Evolutionary conservation across 2,329 filamentous ascomycete species (phyloP).

Genomic region (Lanzia echinophila): DNA sequence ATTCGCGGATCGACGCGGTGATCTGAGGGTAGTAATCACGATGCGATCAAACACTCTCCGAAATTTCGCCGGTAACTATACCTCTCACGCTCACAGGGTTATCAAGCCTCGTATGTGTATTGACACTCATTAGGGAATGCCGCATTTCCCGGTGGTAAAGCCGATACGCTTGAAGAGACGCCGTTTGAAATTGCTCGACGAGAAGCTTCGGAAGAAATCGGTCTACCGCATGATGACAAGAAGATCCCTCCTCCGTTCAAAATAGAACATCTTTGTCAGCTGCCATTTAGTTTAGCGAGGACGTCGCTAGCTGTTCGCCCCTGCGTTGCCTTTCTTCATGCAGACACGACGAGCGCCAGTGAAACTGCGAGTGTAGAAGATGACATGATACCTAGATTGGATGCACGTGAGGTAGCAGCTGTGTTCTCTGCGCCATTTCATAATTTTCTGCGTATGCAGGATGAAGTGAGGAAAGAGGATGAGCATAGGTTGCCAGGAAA

Average conservation of each 20-base stretch:
- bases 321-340: conserved; percentile 71
- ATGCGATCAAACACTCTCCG: conserved; percentile 59
- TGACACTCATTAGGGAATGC: conserved; percentile 47
- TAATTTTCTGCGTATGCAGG: conserved; percentile 63
- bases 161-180: conserved; percentile 50
- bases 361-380: conserved; percentile 51
- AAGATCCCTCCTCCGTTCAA: conserved; percentile 70
- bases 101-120: too few relatives aligned
- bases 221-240: conserved; percentile 65
- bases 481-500: conserved; percentile 21
- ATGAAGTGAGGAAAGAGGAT: conserved; percentile 42
- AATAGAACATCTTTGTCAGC: conserved; percentile 79
- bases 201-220: conserved; percentile 91
- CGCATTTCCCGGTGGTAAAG: conserved; percentile 76
- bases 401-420: conserved; percentile 86
- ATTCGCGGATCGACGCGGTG: conserved; percentile 75
- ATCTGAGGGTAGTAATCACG: conserved; percentile 65
- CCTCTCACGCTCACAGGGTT: too few relatives aligned
- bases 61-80: conserved; percentile 59
- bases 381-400: conserved; percentile 69
- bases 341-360: conserved; percentile 37
- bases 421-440: conserved; percentile 87
- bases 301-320: conserved; percentile 70
- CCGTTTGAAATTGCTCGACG: conserved; percentile 75
- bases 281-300: conserved; percentile 69